These are phyloP conservation scores for Sarcomyxa edulis DNA, from an alignment of 768 basidiomycete species.

Conservation along the genomic window DNA sequence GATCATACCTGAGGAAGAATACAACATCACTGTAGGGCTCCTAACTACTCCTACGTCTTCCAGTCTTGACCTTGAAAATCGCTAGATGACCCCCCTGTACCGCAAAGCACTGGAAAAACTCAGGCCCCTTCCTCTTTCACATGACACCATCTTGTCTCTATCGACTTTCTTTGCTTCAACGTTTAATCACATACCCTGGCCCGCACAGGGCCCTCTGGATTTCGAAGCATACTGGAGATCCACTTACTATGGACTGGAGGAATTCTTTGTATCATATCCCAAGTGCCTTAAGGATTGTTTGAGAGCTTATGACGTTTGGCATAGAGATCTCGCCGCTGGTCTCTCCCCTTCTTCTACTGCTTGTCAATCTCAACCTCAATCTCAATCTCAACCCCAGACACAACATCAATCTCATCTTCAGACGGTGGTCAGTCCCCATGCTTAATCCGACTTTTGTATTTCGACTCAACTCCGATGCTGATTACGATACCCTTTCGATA, in stretches of 20 bases:
- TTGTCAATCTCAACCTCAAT: too few species aligned
- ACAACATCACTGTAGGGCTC: slow-evolving; percentile 40
- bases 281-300: slow-evolving; percentile 37
- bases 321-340: slow-evolving; percentile 41
- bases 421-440: not conserved
- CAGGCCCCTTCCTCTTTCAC: slow-evolving; percentile 30
- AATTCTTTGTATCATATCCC: slow-evolving; percentile 34
- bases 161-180: slow-evolving; percentile 45
- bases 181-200: slow-evolving; percentile 41
- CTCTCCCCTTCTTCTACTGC: too few species aligned
- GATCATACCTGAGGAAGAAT: slow-evolving; percentile 35
- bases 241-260: slow-evolving; percentile 40
- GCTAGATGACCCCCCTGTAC: slow-evolving; percentile 37
- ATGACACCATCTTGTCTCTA: slow-evolving; percentile 31
- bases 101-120: slow-evolving; percentile 36
- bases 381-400: too few species aligned
- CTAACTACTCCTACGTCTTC: slow-evolving; percentile 1
- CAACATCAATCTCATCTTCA: slow-evolving; percentile 17
- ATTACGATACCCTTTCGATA: too few species aligned
- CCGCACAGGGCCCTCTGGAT: slow-evolving; percentile 43
- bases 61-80: not conserved
- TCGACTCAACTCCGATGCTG: too few species aligned
- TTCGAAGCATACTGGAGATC: slow-evolving; percentile 57
- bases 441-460: not conserved
- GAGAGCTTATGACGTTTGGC: slow-evolving; percentile 39